Percentiles rank a stretch among this genome's conserved stretches.
Evolutionary conservation across 106 monocot genomes (phyloP).

Genomic region (Allium sativum): DNA sequence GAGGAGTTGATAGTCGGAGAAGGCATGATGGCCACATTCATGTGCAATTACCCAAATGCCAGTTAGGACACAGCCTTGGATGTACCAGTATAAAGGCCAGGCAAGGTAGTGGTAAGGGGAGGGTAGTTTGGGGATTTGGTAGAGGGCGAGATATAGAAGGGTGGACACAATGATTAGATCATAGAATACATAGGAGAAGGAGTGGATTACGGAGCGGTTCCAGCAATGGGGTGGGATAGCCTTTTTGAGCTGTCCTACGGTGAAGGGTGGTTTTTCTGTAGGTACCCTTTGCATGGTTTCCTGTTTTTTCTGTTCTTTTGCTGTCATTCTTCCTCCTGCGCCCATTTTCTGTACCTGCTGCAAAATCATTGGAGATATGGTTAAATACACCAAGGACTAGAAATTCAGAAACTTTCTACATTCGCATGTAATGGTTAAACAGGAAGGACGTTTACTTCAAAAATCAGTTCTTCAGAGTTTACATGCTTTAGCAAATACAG

Average conservation of each 20-base stretch:
- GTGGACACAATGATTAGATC: slow-evolving; percentile 25
- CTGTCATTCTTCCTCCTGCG: slow-evolving; percentile 38
- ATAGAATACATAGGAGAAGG: slow-evolving; percentile 41
- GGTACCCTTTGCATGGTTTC: slow-evolving; percentile 16
- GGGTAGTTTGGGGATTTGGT: slow-evolving; percentile 41
- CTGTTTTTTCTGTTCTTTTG: slow-evolving; percentile 7
- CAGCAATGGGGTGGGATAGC: slow-evolving; percentile 82
- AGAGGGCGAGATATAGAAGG: slow-evolving; percentile 46
- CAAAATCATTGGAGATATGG: too few species aligned
- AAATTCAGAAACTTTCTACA: too few species aligned
- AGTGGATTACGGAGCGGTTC: slow-evolving; percentile 33
- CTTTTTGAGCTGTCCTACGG: slow-evolving; percentile 56
- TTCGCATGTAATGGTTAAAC: too few species aligned
- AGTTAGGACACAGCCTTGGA: slow-evolving; percentile 61
- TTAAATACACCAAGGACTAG: too few species aligned
- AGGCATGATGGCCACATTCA: slow-evolving; percentile 92
- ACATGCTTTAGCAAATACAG: too few species aligned
- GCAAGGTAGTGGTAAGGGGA: slow-evolving; percentile 26
- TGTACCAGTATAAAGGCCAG: slow-evolving; percentile 73
- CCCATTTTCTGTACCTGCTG: slow-evolving; percentile 7
- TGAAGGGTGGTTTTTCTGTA: slow-evolving; percentile 58
- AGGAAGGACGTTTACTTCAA: too few species aligned
- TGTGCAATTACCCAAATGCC: slow-evolving; percentile 90
- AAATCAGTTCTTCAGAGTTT: too few species aligned
- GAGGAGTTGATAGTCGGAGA: slow-evolving; percentile 53